These are phyloP conservation scores for Calocybe indica DNA, from an alignment of 768 basidiomycete species.

Conservation along the genomic window DNA sequence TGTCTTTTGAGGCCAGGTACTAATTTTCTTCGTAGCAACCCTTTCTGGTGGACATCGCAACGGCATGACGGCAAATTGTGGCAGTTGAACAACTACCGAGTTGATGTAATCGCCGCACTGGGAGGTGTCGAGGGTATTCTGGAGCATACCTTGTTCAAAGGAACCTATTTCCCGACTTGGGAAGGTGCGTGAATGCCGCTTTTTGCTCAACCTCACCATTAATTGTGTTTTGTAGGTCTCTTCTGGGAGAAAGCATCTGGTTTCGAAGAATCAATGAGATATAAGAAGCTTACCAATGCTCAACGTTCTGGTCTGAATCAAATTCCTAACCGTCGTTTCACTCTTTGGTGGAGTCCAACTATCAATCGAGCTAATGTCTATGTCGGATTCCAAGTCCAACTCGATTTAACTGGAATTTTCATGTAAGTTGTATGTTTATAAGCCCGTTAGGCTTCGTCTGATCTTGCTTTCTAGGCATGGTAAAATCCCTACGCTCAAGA, in stretches of 20 bases:
- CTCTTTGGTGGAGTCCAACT: conserved; percentile 98
- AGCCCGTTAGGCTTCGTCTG: not conserved
- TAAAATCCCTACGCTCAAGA: conserved; percentile 97
- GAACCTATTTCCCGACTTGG: conserved; percentile 97
- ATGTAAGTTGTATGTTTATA: conserved; percentile 43
- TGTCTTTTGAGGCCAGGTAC: not conserved
- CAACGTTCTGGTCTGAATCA: conserved; percentile 97
- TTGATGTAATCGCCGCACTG: conserved; percentile 96
- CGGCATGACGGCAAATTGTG: conserved; percentile 94
- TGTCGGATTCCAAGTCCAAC: conserved; percentile 99
- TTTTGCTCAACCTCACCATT: conserved; percentile 1
- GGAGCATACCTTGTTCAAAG: conserved; percentile 96
- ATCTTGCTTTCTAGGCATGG: conserved; percentile 61
- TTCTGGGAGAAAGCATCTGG: conserved; percentile 99
- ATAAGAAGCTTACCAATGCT: conserved; percentile 96
- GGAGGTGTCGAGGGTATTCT: conserved; percentile 96
- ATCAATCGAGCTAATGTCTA: conserved; percentile 99
- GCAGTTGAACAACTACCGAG: conserved; percentile 97
- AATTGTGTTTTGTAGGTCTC: conserved; percentile 39
- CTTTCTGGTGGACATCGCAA: conserved; percentile 99
- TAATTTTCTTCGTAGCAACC: conserved; percentile 52
- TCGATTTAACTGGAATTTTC: conserved; percentile 96
- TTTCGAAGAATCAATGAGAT: conserved; percentile 94
- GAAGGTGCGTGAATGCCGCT: conserved; percentile 48
- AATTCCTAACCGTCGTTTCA: conserved; percentile 98